Base-by-base conservation (phyloP, 306 rosid species). In the Gastrolobium villosum region DNA sequence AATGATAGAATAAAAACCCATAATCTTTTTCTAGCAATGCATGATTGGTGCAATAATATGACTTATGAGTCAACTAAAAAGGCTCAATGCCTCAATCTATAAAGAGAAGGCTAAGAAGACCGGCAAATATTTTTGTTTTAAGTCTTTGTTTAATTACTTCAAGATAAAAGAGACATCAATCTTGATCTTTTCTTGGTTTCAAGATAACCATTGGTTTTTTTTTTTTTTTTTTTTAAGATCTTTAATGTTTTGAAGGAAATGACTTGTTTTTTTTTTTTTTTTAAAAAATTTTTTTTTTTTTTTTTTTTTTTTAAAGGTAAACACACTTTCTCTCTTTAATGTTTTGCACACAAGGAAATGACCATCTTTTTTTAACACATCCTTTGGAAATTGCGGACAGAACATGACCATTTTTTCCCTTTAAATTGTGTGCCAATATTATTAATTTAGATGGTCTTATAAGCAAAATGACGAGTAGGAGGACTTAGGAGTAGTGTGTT, bases 81-180 rank as follows among this genome's bases (percentile, higher is more conserved):
- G 15, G 10, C 61, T 64, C 48, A 62, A 52, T 53, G 15, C 7
- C 61, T 64, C 48, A 62, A 52, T 53, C 59, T 11, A 50, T 14
- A 7, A 37, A 52, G 57, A 35, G 39, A 50, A 7, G 30, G 39
- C 7, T 46, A 73, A 44, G 61, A 45, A 43, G 66, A 65, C 50
- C 63, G 50, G 26, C 41, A 52, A 31, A 32, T 7, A 15, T 63
- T 72, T 62, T 52, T 55, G 8, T 5, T 6, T 6, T 1, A 72
- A 73, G 79, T 80, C 61, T 41, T 64, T 44, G 54, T 78, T 78
- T 67, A 44, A 7, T 67, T 32, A 78, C 30, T 68, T 78, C 1
- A 55, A 54, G 61, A 65, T 75, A 65, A 54, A 73, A 45, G 54
- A 45, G 3, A 11, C 37, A 53, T 80, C 70, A 44, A 36, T 57